These are phyloP conservation scores for Luzula sylvatica DNA, from an alignment of 176 grass and related monocot species.

Conservation along the genomic window DNA sequence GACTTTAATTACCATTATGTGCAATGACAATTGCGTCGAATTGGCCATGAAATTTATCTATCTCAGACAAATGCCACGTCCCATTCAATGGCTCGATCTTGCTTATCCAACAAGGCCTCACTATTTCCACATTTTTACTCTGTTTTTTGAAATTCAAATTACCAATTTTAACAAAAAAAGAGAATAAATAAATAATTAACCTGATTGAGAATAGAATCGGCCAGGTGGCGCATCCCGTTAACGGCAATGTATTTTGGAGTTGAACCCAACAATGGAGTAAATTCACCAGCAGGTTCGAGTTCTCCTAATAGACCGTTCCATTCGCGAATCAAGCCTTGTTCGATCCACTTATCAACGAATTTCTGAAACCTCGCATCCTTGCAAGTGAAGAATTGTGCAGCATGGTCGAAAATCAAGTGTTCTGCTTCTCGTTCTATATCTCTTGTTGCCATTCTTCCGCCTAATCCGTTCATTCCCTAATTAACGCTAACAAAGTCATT, in stretches of 20 bases:
- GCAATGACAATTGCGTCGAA: constrained; percentile 82
- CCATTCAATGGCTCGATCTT: constrained; percentile 85
- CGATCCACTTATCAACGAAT: constrained; percentile 55
- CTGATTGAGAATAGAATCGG: constrained; percentile 63
- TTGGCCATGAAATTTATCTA: constrained; percentile 53
- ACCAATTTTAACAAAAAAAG: too few relatives aligned
- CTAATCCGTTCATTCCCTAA: constrained; percentile 77
- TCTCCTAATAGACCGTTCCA: constrained; percentile 63
- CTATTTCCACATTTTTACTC: constrained; percentile 46
- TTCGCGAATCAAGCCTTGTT: constrained; percentile 47
- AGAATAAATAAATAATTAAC: constrained; percentile 20
- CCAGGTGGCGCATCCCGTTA: constrained; percentile 65
- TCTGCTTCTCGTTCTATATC: constrained; percentile 20
- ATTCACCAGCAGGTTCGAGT: constrained; percentile 52
- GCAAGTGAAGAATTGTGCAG: constrained; percentile 81
- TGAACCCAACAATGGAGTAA: constrained; percentile 30
- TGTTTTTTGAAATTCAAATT: constrained; percentile 24
- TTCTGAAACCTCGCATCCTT: constrained; percentile 61
- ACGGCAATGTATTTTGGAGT: constrained; percentile 49
- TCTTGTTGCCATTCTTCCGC: constrained; percentile 83
- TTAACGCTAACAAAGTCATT: constrained; percentile 19
- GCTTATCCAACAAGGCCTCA: constrained; percentile 84
- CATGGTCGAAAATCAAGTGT: constrained; percentile 66
- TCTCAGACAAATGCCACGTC: constrained; percentile 70
- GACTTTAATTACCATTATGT: constrained; percentile 64